phyloP scores from a whole-genome alignment of 2,329 filamentous ascomycete species.

The Xylariaceae sp. region DNA sequence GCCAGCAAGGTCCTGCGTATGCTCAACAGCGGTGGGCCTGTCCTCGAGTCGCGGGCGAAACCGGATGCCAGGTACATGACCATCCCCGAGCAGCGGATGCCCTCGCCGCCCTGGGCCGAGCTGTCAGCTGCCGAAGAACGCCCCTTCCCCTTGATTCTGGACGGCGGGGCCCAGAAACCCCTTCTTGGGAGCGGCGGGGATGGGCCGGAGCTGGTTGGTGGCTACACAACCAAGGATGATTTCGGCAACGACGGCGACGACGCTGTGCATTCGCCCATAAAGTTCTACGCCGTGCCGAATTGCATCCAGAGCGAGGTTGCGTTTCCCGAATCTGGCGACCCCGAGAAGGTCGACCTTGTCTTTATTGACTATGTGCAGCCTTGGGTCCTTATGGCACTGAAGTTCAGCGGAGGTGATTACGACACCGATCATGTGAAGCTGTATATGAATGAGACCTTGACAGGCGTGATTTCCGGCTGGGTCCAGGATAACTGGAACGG shows the following conservation, averaged over 20 bases:
- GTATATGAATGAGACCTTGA: slow-evolving; percentile 49
- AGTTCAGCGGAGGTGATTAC: slow-evolving; percentile 48
- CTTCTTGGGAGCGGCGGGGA: slow-evolving; percentile 7
- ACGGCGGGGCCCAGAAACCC: slow-evolving; percentile 17
- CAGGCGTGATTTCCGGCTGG: slow-evolving; percentile 49
- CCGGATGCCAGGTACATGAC: slow-evolving; percentile 39
- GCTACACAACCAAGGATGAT: slow-evolving; percentile 88
- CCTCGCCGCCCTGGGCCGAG: slow-evolving; percentile 7
- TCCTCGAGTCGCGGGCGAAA: slow-evolving; percentile 30
- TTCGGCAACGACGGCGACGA: slow-evolving; percentile 81
- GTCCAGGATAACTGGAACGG: slow-evolving; percentile 51
- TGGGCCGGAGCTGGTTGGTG: slow-evolving; percentile 32
- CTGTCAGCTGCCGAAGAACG: slow-evolving; percentile 2
- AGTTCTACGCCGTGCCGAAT: slow-evolving; percentile 74
- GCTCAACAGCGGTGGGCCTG: slow-evolving; percentile 47
- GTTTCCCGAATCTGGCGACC: slow-evolving; percentile 50
- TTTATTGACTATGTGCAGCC: slow-evolving; percentile 88
- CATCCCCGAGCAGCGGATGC: slow-evolving; percentile 37
- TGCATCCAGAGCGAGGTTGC: slow-evolving; percentile 64
- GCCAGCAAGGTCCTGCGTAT: slow-evolving; percentile 61
- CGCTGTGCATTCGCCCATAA: slow-evolving; percentile 68
- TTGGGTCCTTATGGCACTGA: slow-evolving; percentile 70
- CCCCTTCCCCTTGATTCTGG: slow-evolving; percentile 5
- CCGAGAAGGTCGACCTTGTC: slow-evolving; percentile 74
- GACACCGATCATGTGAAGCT: slow-evolving; percentile 36